Evolutionary conservation across 441 rosid species (phyloP), one percentile per base, ranked within the genome.

Genomic region (Kokia cookei): DNA sequence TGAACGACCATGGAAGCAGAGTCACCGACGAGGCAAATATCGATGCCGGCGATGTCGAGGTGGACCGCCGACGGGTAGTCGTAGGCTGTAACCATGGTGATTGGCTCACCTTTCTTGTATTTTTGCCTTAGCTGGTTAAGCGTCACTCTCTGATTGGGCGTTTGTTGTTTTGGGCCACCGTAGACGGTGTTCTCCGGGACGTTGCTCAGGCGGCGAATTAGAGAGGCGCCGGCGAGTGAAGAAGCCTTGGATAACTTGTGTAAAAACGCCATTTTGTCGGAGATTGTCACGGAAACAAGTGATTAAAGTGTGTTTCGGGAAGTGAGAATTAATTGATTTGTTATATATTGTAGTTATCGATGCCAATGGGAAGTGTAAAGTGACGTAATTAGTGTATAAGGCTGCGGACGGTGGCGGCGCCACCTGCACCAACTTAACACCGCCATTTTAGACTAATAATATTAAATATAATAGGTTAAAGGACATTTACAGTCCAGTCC

Each of bases 1-100:
- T 93, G 99, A 68, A 95, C 93, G 26, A 93, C 98, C 98, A 95
- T 95, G 53, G 98, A 77, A 35, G 99, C 97, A 0, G 99, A 95
- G 81, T 95, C 98, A 7, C 99, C 99, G 13, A 95, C 98, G n/a
- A 95, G 81, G 75, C 94, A 90, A 62, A 95, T 74, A 75, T 95
- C 97, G 15, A 93, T 86, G 40, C 96, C 99, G 9, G 99, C 98
- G 58, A 83, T 73, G 68, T 95, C 97, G 35, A 95, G 51, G 79
- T 93, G 99, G 73, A 93, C 96, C 2, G 96, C 99, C 0, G 98
- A 89, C 3, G 98, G 97, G 61, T 95, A 95, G 76, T 95, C 98
- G 71, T 95, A 95, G 60, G 90, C 96, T 51, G 99, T 91, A 76
- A 93, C 94, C 5, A 90, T 80, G 7, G 92, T 87, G 47, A 95